These are phyloP conservation scores for Phytophthora podocarpi DNA, from an alignment of 352 stramenopile species.

Conservation along the genomic window DNA sequence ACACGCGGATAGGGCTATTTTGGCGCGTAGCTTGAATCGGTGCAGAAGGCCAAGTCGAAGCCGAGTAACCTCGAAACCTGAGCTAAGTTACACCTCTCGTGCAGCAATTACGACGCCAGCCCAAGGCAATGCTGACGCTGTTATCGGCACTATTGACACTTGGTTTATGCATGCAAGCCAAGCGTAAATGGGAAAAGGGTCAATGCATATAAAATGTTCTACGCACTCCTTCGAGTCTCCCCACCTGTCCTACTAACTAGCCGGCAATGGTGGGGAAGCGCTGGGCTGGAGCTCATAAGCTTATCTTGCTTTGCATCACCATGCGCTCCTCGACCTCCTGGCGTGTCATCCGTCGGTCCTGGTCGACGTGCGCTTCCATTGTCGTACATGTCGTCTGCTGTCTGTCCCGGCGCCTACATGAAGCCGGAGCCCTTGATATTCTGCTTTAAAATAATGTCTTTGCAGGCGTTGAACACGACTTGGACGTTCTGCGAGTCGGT, in stretches of 20 bases:
- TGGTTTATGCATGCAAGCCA: not conserved
- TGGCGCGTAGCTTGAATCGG: constrained; percentile 26
- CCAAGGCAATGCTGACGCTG: not conserved
- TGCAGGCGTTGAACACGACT: constrained; percentile 97
- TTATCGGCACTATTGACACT: not conserved
- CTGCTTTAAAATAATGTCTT: constrained; percentile 95
- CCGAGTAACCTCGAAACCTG: too few species aligned
- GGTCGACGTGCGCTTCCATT: constrained; percentile 29
- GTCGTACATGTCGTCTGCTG: constrained; percentile 21
- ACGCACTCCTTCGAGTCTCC: constrained; percentile 32
- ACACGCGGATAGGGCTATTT: constrained; percentile 23
- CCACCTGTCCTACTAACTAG: constrained; percentile 18
- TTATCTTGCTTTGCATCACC: constrained; percentile 19
- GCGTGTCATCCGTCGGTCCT: constrained; percentile 17
- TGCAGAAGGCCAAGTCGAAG: not conserved
- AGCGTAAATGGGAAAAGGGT: constrained; percentile 16
- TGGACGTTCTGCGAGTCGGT: constrained; percentile 97
- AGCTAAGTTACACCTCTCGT: too few species aligned
- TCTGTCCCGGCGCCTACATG: constrained; percentile 81
- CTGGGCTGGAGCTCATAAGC: constrained; percentile 26
- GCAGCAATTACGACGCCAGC: too few species aligned
- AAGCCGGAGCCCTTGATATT: constrained; percentile 94
- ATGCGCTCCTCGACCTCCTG: constrained; percentile 13
- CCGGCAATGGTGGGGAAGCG: constrained; percentile 12
- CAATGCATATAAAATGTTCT: constrained; percentile 44